Evolutionary conservation across 148 eudicot species (phyloP).

Genomic region (Oxyria digyna): DNA sequence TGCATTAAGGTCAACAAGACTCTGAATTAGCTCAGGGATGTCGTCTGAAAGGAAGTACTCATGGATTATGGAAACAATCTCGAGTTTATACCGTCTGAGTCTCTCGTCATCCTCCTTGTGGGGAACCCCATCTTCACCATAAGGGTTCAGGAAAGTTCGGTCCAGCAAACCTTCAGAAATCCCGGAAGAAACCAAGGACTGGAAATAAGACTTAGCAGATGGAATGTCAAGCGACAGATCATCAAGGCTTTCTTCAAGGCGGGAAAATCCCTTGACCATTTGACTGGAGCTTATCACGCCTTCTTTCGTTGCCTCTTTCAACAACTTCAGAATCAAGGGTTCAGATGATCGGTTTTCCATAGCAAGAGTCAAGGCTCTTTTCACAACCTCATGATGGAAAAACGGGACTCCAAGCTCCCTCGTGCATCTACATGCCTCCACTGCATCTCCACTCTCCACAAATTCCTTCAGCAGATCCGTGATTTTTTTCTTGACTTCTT

Average conservation of each 20-base stretch:
- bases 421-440: conserved; percentile 89
- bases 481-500: conserved; percentile 89
- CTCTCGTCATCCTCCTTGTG: conserved; percentile 38
- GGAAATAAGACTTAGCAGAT: conserved; percentile 48
- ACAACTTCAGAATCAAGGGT: conserved; percentile 46
- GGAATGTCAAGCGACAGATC: conserved; percentile 92
- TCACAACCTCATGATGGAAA: conserved; percentile 93
- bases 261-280: conserved; percentile 73
- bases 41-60: conserved; percentile 95
- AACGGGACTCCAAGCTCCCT: conserved; percentile 81
- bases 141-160: conserved; percentile 34
- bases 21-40: conserved; percentile 81
- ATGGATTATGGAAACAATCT: conserved; percentile 65
- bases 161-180: conserved; percentile 94
- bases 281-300: conserved; percentile 89
- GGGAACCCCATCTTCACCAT: conserved; percentile 25
- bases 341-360: conserved; percentile 70
- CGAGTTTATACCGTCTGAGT: conserved; percentile 58
- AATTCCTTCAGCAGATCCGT: conserved; percentile 69
- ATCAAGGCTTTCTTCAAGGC: conserved; percentile 79
- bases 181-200: conserved; percentile 51
- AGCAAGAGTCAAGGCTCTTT: conserved; percentile 71
- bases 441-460: conserved; percentile 63
- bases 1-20: conserved; percentile 65
- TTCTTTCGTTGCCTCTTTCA: conserved; percentile 81